phyloP scores from a whole-genome alignment of 2,329 filamentous ascomycete genomes.

The Thielaviopsis euricoi region DNA sequence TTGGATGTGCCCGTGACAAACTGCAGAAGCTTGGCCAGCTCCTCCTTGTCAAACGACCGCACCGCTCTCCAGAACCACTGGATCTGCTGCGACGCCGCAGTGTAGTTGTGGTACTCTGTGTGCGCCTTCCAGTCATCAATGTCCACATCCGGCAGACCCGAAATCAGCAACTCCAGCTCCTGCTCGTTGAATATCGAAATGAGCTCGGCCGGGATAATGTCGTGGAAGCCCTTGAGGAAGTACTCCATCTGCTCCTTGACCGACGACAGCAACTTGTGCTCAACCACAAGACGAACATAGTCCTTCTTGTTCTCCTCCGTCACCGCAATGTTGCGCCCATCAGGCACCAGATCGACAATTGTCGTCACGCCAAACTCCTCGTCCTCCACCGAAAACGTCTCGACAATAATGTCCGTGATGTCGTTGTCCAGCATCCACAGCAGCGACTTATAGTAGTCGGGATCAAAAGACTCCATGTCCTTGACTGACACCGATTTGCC shows the following conservation, averaged over 20 bases:
- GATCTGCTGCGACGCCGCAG: constrained; percentile 82
- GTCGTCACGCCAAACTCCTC: constrained; percentile 85
- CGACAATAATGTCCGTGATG: constrained; percentile 92
- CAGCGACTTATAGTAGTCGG: constrained; percentile 97
- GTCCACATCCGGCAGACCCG: constrained; percentile 90
- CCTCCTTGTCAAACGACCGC: constrained; percentile 95
- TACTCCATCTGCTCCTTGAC: constrained; percentile 89
- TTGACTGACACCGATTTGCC: constrained; percentile 93
- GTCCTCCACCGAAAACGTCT: constrained; percentile 87
- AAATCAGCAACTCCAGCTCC: constrained; percentile 90
- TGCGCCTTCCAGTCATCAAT: constrained; percentile 99
- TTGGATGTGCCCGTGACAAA: constrained; percentile 98
- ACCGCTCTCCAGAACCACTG: constrained; percentile 99
- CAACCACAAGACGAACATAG: constrained; percentile 85
- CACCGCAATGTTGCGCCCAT: constrained; percentile 81
- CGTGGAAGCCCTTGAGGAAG: constrained; percentile 92
- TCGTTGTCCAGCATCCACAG: constrained; percentile 98
- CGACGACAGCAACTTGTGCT: constrained; percentile 80
- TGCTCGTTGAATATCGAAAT: constrained; percentile 98
- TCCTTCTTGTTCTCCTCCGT: constrained; percentile 98
- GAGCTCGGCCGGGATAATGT: constrained; percentile 87
- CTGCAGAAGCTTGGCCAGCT: constrained; percentile 88
- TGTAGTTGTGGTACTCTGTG: constrained; percentile 97
- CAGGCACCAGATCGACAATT: constrained; percentile 69
- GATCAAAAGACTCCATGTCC: constrained; percentile 97